phyloP scores from a whole-genome alignment of 768 basidiomycete species.

The Inosperma sp. region DNA sequence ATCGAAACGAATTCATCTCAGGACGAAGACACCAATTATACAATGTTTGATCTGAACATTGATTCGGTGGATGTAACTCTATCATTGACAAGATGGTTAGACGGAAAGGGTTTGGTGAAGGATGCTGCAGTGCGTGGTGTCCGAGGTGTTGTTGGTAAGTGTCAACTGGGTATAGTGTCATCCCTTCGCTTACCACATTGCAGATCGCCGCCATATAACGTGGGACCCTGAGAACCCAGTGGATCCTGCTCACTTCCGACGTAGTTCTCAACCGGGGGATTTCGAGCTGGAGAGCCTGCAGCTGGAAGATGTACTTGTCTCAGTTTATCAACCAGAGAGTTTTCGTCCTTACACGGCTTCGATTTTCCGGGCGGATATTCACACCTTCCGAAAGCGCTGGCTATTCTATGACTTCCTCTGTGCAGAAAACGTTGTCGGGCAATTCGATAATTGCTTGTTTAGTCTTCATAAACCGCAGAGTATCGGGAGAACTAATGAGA shows the following conservation, averaged over 20 bases:
- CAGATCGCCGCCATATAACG: conserved; percentile 82
- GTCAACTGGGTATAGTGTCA: background rate
- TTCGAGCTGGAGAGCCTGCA: conserved; percentile 89
- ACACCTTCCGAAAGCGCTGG: conserved; percentile 85
- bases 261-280: conserved; percentile 69
- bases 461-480: conserved; percentile 96
- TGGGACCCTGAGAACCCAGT: conserved; percentile 83
- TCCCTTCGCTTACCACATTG: background rate
- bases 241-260: conserved; percentile 78
- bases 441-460: conserved; percentile 96
- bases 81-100: conserved; percentile 87
- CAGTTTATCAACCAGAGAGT: conserved; percentile 87
- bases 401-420: conserved; percentile 90
- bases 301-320: conserved; percentile 89
- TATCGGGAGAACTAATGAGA: conserved; percentile 85
- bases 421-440: conserved; percentile 96
- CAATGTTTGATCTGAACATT: conserved; percentile 89
- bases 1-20: conserved; percentile 30
- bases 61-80: conserved; percentile 95
- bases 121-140: conserved; percentile 93
- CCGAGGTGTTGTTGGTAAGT: conserved; percentile 82
- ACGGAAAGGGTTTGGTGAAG: conserved; percentile 89
- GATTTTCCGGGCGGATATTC: conserved; percentile 89
- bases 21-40: conserved; percentile 66
- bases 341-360: conserved; percentile 91